These are phyloP conservation scores for Vicia sativa DNA, from an alignment of 306 rosid species.

Conservation along the genomic window DNA sequence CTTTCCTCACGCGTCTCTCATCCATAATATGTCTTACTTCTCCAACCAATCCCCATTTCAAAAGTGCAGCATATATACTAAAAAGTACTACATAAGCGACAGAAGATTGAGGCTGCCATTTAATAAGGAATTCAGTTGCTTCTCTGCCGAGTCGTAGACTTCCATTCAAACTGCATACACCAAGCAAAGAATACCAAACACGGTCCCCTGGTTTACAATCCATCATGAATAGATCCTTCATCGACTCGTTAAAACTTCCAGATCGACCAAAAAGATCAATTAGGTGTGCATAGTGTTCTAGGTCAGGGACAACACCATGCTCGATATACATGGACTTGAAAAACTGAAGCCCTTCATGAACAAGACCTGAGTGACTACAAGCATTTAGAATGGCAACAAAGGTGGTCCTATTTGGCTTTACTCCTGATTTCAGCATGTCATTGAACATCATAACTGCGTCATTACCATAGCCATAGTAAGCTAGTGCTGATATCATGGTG, in stretches of 20 bases:
- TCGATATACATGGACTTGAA: conserved; percentile 63
- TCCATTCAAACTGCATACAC: conserved; percentile 59
- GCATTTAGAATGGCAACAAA: conserved; percentile 66
- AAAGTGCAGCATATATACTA: conserved; percentile 59
- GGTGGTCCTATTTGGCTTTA: conserved; percentile 67
- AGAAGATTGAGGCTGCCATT: conserved; percentile 62
- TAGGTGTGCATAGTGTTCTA: conserved; percentile 77
- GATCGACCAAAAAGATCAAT: conserved; percentile 72
- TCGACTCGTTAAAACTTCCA: conserved; percentile 51
- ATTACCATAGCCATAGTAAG: conserved; percentile 63
- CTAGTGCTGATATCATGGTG: conserved; percentile 70
- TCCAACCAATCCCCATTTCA: conserved; percentile 66
- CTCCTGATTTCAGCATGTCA: conserved; percentile 59
- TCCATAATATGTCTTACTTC: conserved; percentile 62
- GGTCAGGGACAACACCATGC: conserved; percentile 63
- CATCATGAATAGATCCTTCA: conserved; percentile 54
- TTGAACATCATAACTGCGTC: conserved; percentile 60
- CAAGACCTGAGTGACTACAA: conserved; percentile 79
- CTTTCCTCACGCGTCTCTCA: conserved; percentile 55
- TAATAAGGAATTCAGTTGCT: conserved; percentile 60
- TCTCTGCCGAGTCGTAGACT: conserved; percentile 59
- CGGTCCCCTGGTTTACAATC: conserved; percentile 55
- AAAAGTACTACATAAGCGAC: conserved; percentile 60
- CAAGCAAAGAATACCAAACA: conserved; percentile 62
- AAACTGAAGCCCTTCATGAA: conserved; percentile 65